Evolutionary conservation across 1,139 yeast genomes (phyloP), one percentile per base, ranked within the genome.

Genomic region (Sugiyamaella sp.): DNA sequence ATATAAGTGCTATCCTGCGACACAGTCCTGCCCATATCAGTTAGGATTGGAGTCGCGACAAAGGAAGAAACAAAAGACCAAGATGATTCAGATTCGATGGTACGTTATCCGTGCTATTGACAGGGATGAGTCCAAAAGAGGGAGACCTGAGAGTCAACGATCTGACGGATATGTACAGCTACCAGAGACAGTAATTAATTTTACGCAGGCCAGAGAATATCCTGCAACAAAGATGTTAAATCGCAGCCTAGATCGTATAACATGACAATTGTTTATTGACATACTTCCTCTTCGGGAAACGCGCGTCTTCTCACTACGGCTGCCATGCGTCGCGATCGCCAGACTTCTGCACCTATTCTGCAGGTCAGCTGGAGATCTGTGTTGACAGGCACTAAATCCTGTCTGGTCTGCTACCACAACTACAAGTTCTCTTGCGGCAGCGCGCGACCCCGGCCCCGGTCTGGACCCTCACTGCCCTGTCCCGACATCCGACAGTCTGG

Each of bases 1-100:
- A 57, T 56, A 49, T 56, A 57, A 17, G 63, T 51, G 49, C 67
- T 64, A 48, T 65, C 68, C 37, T 56, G 55, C 38, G 64, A 63
- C 35, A 49, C 62, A 6, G 62, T 56, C 41, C 62, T 57, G 19
- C 57, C 62, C 64, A 57, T 59, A 41, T 27, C 50, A 46, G 25
- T 25, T 12, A 14, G 16, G 33, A 17, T 10, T 16, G 6, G 16
- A 32, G n/a, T 29, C 35, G 35, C n/a, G 35, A 29, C n/a, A 12
- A 14, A 29, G n/a, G 35, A 29, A 12, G n/a, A 29, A 29, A 29
- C 8, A 29, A 29, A 29, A 29, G 14, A 6, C 4, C 8, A 29
- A 29, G 35, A 29, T 25, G 5, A 10, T 25, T 5, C 10, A 10
- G 29, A 29, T 10, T 29, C 35, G 35, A 12, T 12, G 35, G 35